These are phyloP conservation scores for Candida awuae DNA, from an alignment of 805 yeast species.

Conservation along the genomic window DNA sequence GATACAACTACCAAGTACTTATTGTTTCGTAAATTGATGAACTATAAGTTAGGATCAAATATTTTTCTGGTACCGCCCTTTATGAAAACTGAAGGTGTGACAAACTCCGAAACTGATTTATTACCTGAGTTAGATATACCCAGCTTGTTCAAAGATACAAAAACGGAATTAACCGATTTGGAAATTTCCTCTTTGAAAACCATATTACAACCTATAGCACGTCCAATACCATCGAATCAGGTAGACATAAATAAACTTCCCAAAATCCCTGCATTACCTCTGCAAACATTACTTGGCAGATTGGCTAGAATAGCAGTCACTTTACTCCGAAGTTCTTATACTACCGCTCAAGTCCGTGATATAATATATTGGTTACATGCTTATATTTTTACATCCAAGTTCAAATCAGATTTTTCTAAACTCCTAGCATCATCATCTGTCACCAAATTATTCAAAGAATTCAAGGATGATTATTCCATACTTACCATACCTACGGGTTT, in stretches of 20 bases:
- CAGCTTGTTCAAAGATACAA: background rate
- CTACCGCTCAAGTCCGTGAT: conserved; percentile 8
- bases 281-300: conserved; percentile 3
- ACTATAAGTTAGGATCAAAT: conserved; percentile 6
- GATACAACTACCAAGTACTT: conserved; percentile 16
- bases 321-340: conserved; percentile 1
- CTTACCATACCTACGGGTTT: conserved; percentile 7
- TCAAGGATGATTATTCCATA: conserved; percentile 22
- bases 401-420: conserved; percentile 19
- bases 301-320: conserved; percentile 1
- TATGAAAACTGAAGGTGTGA: background rate
- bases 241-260: conserved; percentile 6
- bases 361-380: conserved; percentile 20
- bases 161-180: background rate
- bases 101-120: background rate
- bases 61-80: conserved; percentile 5
- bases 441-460: conserved; percentile 17
- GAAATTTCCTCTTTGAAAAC: conserved; percentile 3
- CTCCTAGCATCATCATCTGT: conserved; percentile 14
- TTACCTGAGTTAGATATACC: background rate
- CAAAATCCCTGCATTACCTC: conserved; percentile 7
- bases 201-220: conserved; percentile 3
- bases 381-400: conserved; percentile 17
- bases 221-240: conserved; percentile 2
- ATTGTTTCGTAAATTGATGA: conserved; percentile 16